These are phyloP conservation scores for Cystoderma amianthinum DNA, from an alignment of 768 basidiomycete species.

Conservation along the genomic window DNA sequence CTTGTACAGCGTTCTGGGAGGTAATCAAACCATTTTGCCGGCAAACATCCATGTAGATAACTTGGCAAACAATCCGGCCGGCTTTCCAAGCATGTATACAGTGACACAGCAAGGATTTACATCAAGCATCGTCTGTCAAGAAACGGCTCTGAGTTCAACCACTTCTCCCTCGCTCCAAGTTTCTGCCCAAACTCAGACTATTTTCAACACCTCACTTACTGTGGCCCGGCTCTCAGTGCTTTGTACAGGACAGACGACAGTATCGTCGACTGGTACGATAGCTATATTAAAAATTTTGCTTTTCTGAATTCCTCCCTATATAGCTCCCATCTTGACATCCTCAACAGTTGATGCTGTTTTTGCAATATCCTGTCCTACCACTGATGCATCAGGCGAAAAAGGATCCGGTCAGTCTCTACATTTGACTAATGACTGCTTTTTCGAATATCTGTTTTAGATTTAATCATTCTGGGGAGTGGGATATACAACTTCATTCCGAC, in stretches of 20 bases:
- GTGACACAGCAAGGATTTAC: conserved; percentile 17
- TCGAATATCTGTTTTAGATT: conserved; percentile 6
- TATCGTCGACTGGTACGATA: too few relatives aligned
- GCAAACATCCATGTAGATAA: neutral
- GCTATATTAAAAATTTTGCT: too few relatives aligned
- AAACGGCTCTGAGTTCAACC: conserved; percentile 4
- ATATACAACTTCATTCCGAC: conserved; percentile 9
- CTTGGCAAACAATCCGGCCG: conserved; percentile 2
- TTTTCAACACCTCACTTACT: conserved; percentile 9
- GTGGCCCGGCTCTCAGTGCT: conserved; percentile 9
- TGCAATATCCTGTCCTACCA: conserved; percentile 7
- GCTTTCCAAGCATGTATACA: conserved; percentile 10
- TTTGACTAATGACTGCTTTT: neutral
- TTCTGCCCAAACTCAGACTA: conserved; percentile 1
- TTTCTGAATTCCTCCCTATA: too few relatives aligned
- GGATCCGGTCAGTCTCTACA: conserved; percentile 8
- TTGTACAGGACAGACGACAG: too few relatives aligned
- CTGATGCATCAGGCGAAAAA: conserved; percentile 5
- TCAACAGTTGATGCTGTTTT: conserved; percentile 12
- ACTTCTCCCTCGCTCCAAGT: conserved; percentile 10
- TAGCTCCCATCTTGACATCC: conserved; percentile 9
- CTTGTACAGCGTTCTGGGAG: neutral
- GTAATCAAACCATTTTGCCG: neutral
- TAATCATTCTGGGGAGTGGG: conserved; percentile 11
- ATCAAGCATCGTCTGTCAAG: conserved; percentile 9